Evolutionary conservation across 2,329 filamentous ascomycete genomes (phyloP), one percentile per base, ranked within the genome.

Genomic region (Periconia sp.): DNA sequence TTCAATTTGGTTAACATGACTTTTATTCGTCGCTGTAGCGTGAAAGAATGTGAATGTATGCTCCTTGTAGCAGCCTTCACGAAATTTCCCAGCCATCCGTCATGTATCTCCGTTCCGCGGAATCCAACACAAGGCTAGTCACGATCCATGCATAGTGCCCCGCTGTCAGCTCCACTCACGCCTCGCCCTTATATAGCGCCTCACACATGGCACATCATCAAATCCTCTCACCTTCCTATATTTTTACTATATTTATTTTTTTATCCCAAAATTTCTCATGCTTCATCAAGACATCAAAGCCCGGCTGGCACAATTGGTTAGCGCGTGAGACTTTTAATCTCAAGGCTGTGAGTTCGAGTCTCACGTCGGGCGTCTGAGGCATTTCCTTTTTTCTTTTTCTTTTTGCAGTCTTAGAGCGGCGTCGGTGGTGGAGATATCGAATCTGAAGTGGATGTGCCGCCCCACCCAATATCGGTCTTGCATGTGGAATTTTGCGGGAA

Each of bases 321-420:
- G 58, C 58, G 58, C 58, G 58, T 60, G 58, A 60, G 58, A 60
- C 58, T 60, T 60, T 60, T 60, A 60, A 60, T 60, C 58, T 60
- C 58, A 58, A 60, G 58, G 58, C 49, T 60, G 30, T 47, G 58
- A 45, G 58, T 58, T 60, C 57, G 57, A 57, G 49, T 48, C 50
- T 33, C 50, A 37, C 37, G 33, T 49, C 45, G 45, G 50, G 50
- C 50, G 45, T 18, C 35, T 41, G 13, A 35, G 15, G n/a, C 46
- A 31, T 47, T 47, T 52, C 3, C 11, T 41, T 49, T 35, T 40
- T 40, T 14, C 13, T 3, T n/a, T n/a, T n/a, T n/a, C n/a, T n/a
- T n/a, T n/a, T n/a, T n/a, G n/a, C n/a, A n/a, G n/a, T n/a, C n/a
- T n/a, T n/a, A n/a, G n/a, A n/a, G n/a, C n/a, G n/a, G n/a, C n/a